These are phyloP conservation scores for Talaromyces islandicus DNA, from an alignment of 2,329 filamentous ascomycete genomes.

Conservation along the genomic window DNA sequence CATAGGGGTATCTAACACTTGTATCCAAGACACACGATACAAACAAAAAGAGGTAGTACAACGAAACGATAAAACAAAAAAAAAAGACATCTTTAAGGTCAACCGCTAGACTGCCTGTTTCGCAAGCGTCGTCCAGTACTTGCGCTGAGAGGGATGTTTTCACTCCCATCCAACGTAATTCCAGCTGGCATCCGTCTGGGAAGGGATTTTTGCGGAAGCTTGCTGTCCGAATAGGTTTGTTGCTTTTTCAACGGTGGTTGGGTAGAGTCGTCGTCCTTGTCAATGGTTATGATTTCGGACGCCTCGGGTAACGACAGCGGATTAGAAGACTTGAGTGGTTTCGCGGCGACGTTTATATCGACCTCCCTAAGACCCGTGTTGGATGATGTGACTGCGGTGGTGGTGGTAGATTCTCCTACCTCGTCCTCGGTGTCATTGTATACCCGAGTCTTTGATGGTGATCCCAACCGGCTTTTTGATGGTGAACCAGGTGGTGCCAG, in stretches of 20 bases:
- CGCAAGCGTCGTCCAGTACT: conserved; percentile 26
- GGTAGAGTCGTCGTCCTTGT: conserved; percentile 23
- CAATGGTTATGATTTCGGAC: conserved; percentile 15
- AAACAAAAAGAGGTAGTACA: conserved; percentile 11
- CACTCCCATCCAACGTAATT: conserved; percentile 37
- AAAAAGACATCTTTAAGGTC: not conserved
- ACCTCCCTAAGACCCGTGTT: conserved; percentile 46
- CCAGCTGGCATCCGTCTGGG: conserved; percentile 33
- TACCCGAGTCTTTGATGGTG: conserved; percentile 47
- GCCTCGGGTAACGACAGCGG: conserved; percentile 12
- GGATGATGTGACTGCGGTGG: conserved; percentile 24
- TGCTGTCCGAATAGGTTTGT: conserved; percentile 25
- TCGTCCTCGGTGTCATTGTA: conserved; percentile 45
- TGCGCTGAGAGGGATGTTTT: conserved; percentile 31
- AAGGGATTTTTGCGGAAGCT: conserved; percentile 34
- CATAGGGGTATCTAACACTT: not conserved
- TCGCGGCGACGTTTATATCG: conserved; percentile 43
- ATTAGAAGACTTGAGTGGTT: conserved; percentile 10
- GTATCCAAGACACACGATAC: conserved; percentile 9
- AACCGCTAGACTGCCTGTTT: conserved; percentile 22
- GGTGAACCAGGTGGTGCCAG: conserved; percentile 16
- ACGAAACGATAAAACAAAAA: not conserved
- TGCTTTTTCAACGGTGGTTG: conserved; percentile 20
- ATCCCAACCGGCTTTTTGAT: conserved; percentile 17
- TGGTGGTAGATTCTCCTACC: conserved; percentile 26